Base-by-base conservation (phyloP, 257 asterid species). In the Datura wrightii region DNA sequence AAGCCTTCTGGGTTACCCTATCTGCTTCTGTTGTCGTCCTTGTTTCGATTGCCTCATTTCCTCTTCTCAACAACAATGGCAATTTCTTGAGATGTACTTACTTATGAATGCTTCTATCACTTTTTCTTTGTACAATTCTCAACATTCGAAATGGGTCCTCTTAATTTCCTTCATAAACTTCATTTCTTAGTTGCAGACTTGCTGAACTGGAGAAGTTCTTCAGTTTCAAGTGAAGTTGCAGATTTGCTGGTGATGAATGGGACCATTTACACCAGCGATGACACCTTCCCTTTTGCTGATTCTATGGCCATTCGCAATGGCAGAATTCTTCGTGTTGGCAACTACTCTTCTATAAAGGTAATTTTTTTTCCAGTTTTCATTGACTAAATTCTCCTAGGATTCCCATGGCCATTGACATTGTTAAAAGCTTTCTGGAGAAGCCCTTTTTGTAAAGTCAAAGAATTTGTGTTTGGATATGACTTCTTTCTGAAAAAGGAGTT, bases 221-320 rank as follows among this genome's bases (percentile, higher is more conserved):
- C 76, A 66, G 14, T 36, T 67, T 14, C 6, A 53, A 31, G 56
- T 19, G 72, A 84, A 84, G 85, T 62, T 66, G 97, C 97, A 69
- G 98, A 94, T 86, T 90, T 94, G 87, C 44, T 95, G 88, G 92
- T 95, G 85, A 86, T 78, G 0, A 94, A 95, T 86, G 98, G 93
- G 86, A 91, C 93, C 19, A 93, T 95, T 69, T 94, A 90, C 92
- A 95, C 98, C 88, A 88, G 94, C 86, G 93, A 94, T 84, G 89
- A 70, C n/a, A 85, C 91, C 83, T 88, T 88, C 41, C 97, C 93
- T 34, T 91, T 92, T 85, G 97, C 91, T 58, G 93, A 94, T 74
- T 92, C 98, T 24, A 93, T 95, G 93, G 98, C 98, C 80, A 84
- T 95, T 86, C 90, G 88, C 79, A 84, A 86, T 59, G 94, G 93